Conservation (phyloP, 179 eudicot genomes). For the Beta lomatogona region DNA sequence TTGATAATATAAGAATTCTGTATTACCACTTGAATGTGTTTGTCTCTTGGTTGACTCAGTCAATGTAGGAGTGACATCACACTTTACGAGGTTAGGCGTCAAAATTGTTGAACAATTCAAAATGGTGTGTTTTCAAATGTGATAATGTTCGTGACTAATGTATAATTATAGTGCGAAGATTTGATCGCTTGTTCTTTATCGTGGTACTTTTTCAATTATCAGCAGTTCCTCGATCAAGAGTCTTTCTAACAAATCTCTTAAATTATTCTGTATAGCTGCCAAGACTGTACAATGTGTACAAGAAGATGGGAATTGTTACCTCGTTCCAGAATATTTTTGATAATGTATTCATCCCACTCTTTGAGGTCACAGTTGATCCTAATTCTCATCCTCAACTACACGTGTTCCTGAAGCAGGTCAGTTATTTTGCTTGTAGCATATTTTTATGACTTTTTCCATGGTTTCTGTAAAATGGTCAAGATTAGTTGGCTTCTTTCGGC, state of each 20-base stretch:
- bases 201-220: not conserved
- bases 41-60: not conserved
- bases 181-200: not conserved
- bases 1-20: not conserved
- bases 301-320: constrained; percentile 76
- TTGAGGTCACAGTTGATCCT: constrained; percentile 80
- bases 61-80: not conserved
- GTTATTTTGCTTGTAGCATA: constrained; percentile 2
- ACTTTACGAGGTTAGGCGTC: not conserved
- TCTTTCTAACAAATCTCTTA: constrained; percentile 11
- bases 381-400: constrained; percentile 82
- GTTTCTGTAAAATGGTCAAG: not conserved
- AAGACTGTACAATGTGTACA: constrained; percentile 76
- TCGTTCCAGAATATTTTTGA: constrained; percentile 79
- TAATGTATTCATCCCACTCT: constrained; percentile 74
- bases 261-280: constrained; percentile 53
- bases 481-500: not conserved
- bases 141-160: not conserved
- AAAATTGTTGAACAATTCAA: not conserved
- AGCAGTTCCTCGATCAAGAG: not conserved
- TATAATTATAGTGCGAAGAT: not conserved
- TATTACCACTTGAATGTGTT: not conserved
- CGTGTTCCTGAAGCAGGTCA: constrained; percentile 74
- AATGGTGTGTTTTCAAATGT: not conserved
- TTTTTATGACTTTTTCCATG: not conserved